Base-by-base conservation (phyloP, 495 filamentous ascomycete species). In the Talaromyces borbonicus region DNA sequence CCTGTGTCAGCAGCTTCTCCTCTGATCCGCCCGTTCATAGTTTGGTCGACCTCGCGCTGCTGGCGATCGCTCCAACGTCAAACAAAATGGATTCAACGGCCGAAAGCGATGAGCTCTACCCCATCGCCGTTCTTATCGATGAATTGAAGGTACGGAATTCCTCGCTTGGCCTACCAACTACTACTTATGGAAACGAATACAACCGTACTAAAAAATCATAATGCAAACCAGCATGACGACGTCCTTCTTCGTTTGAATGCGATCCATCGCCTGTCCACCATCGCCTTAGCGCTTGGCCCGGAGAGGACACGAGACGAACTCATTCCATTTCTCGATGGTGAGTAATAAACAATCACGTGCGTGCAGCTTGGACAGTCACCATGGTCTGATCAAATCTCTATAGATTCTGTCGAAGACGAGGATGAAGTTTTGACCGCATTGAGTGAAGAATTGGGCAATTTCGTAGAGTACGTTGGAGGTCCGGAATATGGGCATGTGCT, bases 81-180 rank as follows among this genome's bases (percentile, higher is more conserved):
- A 56, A 55, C 66, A 54, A 43, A 49, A 87, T 87, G 83, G 82
- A 87, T 57, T 75, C 73, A 52, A 78, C 80, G 56, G 75, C 73
- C 53, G 78, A 84, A 69, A 93, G 81, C 62, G 90, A 97, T 67
- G 93, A 96, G 79, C 88, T 98, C 52, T 97, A 95, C 67, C 92
- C 92, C 58, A 98, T 98, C 74, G 92, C 92, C 51, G 93, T 98
- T 46, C 80, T 98, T 62, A 98, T 98, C 68, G 92, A 98, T 68
- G 92, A 98, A 79, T 74, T 98, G 56, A 98, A 98, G 87, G 90
- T 95, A 69, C 54, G 46, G n/a, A n/a, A n/a, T 38, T 53, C 31
- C 18, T 26, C 9, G 31, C 8, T 15, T 9, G 25, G 26, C 23
- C 8, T 14, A 15, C 4, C 8, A 7, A 33, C 14, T 12, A 12